Evolutionary conservation across 176 grass and related monocot genomes (phyloP).

Genomic region (Aegilops bicornis): DNA sequence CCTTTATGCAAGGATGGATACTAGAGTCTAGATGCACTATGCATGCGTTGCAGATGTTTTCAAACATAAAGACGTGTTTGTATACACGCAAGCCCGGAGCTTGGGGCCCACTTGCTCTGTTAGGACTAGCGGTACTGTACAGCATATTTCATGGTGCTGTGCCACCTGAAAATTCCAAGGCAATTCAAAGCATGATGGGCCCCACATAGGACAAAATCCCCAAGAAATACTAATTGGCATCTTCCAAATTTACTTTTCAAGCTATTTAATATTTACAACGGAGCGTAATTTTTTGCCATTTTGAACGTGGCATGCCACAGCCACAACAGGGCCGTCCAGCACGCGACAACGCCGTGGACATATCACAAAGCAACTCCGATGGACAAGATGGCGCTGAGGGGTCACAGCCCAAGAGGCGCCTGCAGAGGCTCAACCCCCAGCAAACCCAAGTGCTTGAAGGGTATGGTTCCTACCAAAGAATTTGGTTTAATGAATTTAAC

Average conservation of each 20-base stretch:
- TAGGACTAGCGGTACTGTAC: background rate
- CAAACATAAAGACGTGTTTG: background rate
- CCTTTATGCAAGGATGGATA: background rate
- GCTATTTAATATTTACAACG: too few species aligned
- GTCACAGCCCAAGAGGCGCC: background rate
- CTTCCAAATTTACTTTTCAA: background rate
- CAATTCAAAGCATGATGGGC: too few species aligned
- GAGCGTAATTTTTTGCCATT: too few species aligned
- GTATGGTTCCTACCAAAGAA: constrained; percentile 27
- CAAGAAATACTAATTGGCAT: background rate
- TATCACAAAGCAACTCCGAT: background rate
- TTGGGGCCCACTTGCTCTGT: background rate
- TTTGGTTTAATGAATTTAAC: background rate
- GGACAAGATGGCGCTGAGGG: background rate
- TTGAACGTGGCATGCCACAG: background rate
- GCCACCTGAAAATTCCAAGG: background rate
- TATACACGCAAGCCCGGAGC: too few species aligned
- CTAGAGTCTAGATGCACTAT: background rate
- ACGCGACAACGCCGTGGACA: background rate
- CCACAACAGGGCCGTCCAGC: background rate
- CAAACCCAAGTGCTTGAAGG: constrained; percentile 34
- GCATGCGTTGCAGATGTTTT: background rate
- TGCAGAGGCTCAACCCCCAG: constrained; percentile 9
- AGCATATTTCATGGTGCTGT: background rate
- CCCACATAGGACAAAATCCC: background rate